Evolutionary conservation across 106 monocot genomes (phyloP), one percentile per base, ranked within the genome.

Genomic region (Acorus gramineus): DNA sequence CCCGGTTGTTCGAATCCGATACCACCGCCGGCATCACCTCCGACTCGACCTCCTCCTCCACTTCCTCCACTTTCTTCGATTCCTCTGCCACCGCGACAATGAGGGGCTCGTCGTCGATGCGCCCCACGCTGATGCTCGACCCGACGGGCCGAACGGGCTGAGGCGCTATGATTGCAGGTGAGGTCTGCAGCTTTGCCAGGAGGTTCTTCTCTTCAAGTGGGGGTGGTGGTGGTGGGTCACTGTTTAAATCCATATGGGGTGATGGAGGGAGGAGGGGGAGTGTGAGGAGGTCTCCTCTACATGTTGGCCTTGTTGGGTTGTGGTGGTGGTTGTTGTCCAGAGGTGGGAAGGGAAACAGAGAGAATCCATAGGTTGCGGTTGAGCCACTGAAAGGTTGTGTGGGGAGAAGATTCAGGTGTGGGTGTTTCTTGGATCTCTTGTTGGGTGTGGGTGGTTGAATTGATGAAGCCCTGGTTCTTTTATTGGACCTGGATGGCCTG

Each of bases 41-140:
- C 4, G 67, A 60, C 72, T 98, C 96, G 46, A 85, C 71, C 68
- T 87, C 96, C 57, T 79, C 85, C 57, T 92, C 87, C 44, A 98
- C 79, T 54, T 83, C 81, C 59, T 74, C 77, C 0, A 28, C 28
- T 28, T 28, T 28, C 28, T 28, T 28, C 5, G 85, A 72, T 14
- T 44, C 79, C 69, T 74, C 77, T 1, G 57, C 4, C 11, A 71
- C 55, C 2, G 49, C 59, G 28, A 28, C 28, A 1, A 28, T 28
- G 28, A 28, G 28, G 28, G 28, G 28, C 28, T 28, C 28, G 28
- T 67, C 66, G 63, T 8, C 69, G 68, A 89, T 79, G 73, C 42
- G 45, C 46, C 70, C 77, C 48, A 94, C 76, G 65, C 60, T 72
- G 74, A 98, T 83, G 70, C 74, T 83, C 10, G 96, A 98, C 42